Evolutionary conservation across 352 stramenopile species (phyloP), one percentile per base, ranked within the genome.

Genomic region (Aphanomyces euteiches): DNA sequence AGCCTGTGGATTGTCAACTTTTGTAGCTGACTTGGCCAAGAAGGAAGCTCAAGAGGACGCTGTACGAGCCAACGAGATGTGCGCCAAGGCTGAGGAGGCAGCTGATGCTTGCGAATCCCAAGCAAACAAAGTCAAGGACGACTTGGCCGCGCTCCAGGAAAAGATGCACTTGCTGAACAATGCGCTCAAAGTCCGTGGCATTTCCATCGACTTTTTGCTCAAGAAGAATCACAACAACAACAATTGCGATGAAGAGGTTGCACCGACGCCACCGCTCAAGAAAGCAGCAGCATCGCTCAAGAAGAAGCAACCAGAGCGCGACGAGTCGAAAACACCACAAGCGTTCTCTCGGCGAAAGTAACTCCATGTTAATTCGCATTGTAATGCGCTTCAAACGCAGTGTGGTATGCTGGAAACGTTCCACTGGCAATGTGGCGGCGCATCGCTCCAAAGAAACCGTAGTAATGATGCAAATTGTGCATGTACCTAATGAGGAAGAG

Each of bases 391-490:
- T 60, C 36, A 63, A 93, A 93, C 17, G 54, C 53, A 34, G 75
- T 58, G 15, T 73, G 71, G 72, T 83, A 93, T 7, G 47, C 69
- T 38, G 72, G 48, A 58, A 90, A 92, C 28, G 61, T 60, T 1
- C 76, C 79, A 40, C 73, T 61, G 19, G 73, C 74, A 61, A 92
- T 87, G 17, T 78, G 63, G n/a, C 65, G 57, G 47, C 83, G 81
- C 34, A 92, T 85, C 43, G 78, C 75, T 53, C 72, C 66, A 75
- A 92, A 92, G 72, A 92, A 89, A 10, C 59, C 71, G 59, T 86
- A 89, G 75, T 92, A 92, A 71, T 89, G 81, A 73, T 90, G 79
- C 76, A 91, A 75, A 72, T 93, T 93, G 80, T 93, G 85, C 63
- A 93, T 66, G 54, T 61, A 61, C 54, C 54, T 61, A 61, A 1